Evolutionary conservation across 345 rosid genomes (phyloP), one percentile per base, ranked within the genome.

Genomic region (Cardamine resedifolia): DNA sequence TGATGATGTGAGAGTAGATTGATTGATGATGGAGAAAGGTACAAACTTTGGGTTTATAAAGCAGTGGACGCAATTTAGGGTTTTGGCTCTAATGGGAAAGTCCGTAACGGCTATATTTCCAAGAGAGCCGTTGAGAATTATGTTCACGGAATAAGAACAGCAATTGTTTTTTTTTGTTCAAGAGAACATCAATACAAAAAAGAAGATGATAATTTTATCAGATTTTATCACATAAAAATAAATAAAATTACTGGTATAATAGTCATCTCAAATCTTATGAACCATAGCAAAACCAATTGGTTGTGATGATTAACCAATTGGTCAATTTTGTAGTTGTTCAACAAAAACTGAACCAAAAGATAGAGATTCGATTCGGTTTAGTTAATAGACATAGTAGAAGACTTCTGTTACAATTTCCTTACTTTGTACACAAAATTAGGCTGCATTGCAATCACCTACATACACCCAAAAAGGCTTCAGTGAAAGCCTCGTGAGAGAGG

Each of bases 81-180:
- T 10, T 72, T 63, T 39, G 10, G 34, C 6, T 36, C 3, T 48
- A 61, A 27, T 61, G 2, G 52, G 53, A 27, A 39, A 71, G 21
- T 62, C 7, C 0, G 38, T 55, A 72, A 72, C 77, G 77, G 77
- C 77, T 72, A 64, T 44, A 44, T 64, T 55, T 11, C 1, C 0
- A 10, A 64, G 49, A 64, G 76, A 72, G 70, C 45, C 77, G 77
- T 72, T 72, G 62, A 10, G 2, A 50, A 49, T 24, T 24, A 14
- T 41, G 45, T 39, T 39, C n/a, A 39, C 7, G 47, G 47, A 41
- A 38, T 38, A 38, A 38, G 43, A 33, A 38, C 43, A 38, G n/a
- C 43, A 41, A 41, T 2, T 6, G 5, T n/a, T n/a, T n/a, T n/a
- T n/a, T n/a, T n/a, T n/a, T n/a, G n/a, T n/a, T n/a, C n/a, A n/a